Evolutionary conservation across 202 grass and related monocot species (phyloP).

Genomic region (Elaeis oleifera): DNA sequence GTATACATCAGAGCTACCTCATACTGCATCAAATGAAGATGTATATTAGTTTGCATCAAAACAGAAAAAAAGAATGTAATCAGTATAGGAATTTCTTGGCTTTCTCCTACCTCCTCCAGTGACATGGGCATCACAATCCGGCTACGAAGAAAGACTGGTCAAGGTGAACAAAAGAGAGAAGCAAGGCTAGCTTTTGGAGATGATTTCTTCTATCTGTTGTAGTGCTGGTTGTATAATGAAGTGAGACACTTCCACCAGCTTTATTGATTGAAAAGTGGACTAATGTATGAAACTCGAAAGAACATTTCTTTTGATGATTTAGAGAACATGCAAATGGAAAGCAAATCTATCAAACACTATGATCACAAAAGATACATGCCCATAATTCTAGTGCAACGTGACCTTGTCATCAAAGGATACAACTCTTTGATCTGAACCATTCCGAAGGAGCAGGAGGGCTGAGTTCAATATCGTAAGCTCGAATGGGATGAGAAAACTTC

Average conservation of each 20-base stretch:
- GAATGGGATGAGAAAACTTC: too few relatives aligned
- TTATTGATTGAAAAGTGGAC: too few relatives aligned
- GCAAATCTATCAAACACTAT: neutral
- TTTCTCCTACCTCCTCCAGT: constrained; percentile 69
- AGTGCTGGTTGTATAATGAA: too few relatives aligned
- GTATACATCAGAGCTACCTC: constrained; percentile 73
- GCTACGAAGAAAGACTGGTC: constrained; percentile 53
- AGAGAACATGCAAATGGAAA: constrained; percentile 4
- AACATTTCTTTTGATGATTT: too few relatives aligned
- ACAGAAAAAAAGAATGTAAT: neutral
- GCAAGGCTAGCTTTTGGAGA: neutral
- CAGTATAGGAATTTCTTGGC: neutral
- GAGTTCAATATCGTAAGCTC: too few relatives aligned
- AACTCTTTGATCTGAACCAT: constrained; percentile 99
- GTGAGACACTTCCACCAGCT: too few relatives aligned
- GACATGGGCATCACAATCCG: constrained; percentile 89
- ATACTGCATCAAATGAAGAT: constrained; percentile 34
- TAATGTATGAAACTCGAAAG: too few relatives aligned
- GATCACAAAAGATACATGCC: neutral
- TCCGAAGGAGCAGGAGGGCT: neutral
- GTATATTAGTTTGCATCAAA: constrained; percentile 2
- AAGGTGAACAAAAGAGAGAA: neutral
- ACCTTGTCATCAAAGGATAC: constrained; percentile 45
- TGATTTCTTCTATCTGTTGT: neutral
- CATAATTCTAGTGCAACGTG: neutral